Evolutionary conservation across 2,329 filamentous ascomycete genomes (phyloP).

Genomic region (Fusarium falciforme): DNA sequence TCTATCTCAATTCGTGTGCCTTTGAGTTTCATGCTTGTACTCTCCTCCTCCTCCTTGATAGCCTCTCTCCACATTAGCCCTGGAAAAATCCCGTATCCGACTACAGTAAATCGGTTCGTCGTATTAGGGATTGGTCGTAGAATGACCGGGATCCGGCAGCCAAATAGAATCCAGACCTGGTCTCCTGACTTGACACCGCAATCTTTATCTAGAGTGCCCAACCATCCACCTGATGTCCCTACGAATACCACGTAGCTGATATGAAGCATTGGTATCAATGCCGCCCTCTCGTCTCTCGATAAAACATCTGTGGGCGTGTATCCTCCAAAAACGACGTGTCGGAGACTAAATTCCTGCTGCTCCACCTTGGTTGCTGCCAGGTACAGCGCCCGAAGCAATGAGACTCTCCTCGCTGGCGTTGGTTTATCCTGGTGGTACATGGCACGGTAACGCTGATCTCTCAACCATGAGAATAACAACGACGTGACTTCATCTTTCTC

Average conservation of each 20-base stretch:
- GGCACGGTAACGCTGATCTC: neutral
- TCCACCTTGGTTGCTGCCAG: neutral
- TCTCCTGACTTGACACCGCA: neutral
- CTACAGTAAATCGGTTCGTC: neutral
- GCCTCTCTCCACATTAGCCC: constrained; percentile 4
- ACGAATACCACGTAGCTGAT: neutral
- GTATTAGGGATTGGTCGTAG: neutral
- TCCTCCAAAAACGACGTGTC: neutral
- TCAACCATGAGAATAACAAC: neutral
- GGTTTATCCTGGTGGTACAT: neutral
- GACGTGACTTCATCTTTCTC: neutral
- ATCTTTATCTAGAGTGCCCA: neutral
- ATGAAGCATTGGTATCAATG: neutral
- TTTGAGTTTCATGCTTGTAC: neutral
- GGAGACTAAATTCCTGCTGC: neutral
- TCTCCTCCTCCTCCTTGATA: neutral
- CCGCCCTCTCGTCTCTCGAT: neutral
- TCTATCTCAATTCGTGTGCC: neutral
- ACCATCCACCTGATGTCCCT: neutral
- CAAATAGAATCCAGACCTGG: constrained; percentile 11
- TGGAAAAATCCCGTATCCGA: neutral
- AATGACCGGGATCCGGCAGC: neutral
- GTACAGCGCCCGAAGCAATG: neutral
- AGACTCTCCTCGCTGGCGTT: neutral
- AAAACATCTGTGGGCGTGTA: neutral